Conservation (phyloP, 257 asterid species). For the Fraxinus quadrangulata region DNA sequence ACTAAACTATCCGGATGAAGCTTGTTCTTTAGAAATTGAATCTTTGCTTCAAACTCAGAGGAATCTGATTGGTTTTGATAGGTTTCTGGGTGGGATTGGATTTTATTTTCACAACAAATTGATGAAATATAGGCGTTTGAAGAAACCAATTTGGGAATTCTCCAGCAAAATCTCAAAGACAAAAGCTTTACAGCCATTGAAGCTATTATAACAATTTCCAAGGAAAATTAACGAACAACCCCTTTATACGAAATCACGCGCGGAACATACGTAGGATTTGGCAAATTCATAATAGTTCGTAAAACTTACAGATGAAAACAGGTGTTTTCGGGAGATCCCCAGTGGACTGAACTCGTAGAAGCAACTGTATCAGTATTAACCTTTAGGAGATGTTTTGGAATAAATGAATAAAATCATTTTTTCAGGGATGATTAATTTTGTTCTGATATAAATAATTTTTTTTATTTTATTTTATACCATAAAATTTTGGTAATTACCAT, state of each 20-base stretch:
- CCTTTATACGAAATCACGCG: neutral
- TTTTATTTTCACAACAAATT: constrained; percentile 46
- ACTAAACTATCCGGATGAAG: constrained; percentile 61
- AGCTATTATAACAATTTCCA: constrained; percentile 17
- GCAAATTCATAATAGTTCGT: neutral
- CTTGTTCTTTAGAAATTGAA: constrained; percentile 47
- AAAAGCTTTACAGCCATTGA: constrained; percentile 68
- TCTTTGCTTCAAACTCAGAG: constrained; percentile 56
- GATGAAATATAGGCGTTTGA: constrained; percentile 49
- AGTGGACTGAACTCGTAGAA: too few relatives aligned
- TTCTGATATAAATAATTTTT: too few relatives aligned
- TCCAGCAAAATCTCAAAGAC: constrained; percentile 39
- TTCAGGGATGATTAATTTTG: too few relatives aligned
- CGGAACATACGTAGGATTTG: neutral
- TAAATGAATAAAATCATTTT: too few relatives aligned
- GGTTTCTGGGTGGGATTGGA: constrained; percentile 41
- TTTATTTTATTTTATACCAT: too few relatives aligned
- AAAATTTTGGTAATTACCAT: too few relatives aligned
- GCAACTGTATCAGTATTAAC: too few relatives aligned
- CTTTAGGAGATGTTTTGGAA: too few relatives aligned
- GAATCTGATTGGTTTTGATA: constrained; percentile 38
- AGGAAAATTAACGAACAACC: neutral
- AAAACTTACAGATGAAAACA: neutral
- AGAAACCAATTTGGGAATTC: constrained; percentile 50
- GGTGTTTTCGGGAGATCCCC: neutral